Base-by-base conservation (phyloP, 208 protist genomes). In the Entamoeba moshkovskii region DNA sequence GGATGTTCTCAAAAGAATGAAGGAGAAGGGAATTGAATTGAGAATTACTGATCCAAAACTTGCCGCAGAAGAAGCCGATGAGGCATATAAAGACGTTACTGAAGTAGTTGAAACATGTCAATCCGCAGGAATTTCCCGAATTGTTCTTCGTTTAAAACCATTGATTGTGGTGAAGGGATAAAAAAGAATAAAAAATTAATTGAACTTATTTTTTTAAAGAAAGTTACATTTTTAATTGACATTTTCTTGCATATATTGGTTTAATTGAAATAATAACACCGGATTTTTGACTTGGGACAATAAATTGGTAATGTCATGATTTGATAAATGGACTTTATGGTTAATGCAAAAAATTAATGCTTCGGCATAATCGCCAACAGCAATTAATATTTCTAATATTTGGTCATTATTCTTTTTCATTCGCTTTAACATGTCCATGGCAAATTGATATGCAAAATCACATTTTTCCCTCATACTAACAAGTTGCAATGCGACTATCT, bases 161-260 rank as follows among this genome's bases (percentile, higher is more conserved):
- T 95, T 98, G 46, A 96, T 94, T 52, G 97, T 98, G 25, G 97
- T 98, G 73, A 98, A 98, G 94, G 97, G 97, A 29, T 98, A 96
- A 95, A 49, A n/a, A n/a, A n/a, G n/a, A n/a, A n/a, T n/a, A n/a
- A n/a, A n/a, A n/a, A n/a, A n/a, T n/a, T n/a, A n/a, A n/a, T n/a
- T n/a, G n/a, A n/a, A n/a, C n/a, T n/a, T n/a, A n/a, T n/a, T n/a
- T n/a, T n/a, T n/a, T n/a, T n/a, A n/a, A n/a, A n/a, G n/a, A n/a
- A n/a, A n/a, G n/a, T n/a, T n/a, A n/a, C n/a, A n/a, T n/a, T n/a
- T n/a, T n/a, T n/a, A n/a, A n/a, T n/a, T n/a, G n/a, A n/a, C n/a
- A n/a, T n/a, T n/a, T n/a, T n/a, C n/a, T n/a, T n/a, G n/a, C n/a
- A n/a, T n/a, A n/a, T n/a, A 73, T 73, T 73, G 59, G 59, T 73